Conservation (phyloP, 108 stramenopile species). For the Cylindrotheca fusiformis region DNA sequence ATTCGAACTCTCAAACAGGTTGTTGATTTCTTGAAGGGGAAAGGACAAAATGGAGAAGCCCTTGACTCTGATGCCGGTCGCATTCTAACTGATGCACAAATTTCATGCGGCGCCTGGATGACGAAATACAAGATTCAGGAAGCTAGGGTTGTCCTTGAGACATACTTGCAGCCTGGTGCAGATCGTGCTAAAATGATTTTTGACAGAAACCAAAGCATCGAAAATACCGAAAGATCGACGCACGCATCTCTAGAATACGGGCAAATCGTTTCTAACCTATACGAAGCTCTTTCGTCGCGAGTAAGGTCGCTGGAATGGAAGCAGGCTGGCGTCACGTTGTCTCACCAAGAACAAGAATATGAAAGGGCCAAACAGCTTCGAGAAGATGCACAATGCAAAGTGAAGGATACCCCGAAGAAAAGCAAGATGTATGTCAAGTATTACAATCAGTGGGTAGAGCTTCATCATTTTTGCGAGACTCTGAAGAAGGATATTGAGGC, state of each 20-base stretch:
- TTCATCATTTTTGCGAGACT: conserved; percentile 13
- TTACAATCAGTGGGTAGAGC: conserved; percentile 11
- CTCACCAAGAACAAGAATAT: conserved; percentile 44
- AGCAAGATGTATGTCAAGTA: neutral
- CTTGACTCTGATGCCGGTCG: conserved; percentile 9
- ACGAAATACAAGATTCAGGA: conserved; percentile 70
- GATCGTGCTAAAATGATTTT: conserved; percentile 30
- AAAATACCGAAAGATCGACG: conserved; percentile 28
- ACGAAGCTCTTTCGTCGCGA: conserved; percentile 46
- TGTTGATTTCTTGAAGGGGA: conserved; percentile 37
- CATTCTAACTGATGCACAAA: conserved; percentile 44
- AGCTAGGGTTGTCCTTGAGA: conserved; percentile 51
- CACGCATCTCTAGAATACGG: conserved; percentile 52
- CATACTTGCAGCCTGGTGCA: conserved; percentile 61
- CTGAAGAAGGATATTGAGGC: conserved; percentile 23
- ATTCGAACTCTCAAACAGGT: conserved; percentile 59
- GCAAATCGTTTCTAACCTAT: conserved; percentile 52
- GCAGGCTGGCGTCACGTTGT: conserved; percentile 26
- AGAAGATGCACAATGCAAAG: conserved; percentile 35
- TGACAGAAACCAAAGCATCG: conserved; percentile 16
- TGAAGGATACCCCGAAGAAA: conserved; percentile 16
- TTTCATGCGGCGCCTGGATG: conserved; percentile 71
- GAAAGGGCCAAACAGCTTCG: conserved; percentile 27
- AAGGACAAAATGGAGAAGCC: conserved; percentile 1
- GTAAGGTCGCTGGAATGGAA: conserved; percentile 71